A percentile compares a stretch with the other conserved stretches of the same genome.
These are phyloP conservation scores for Pinus tabuliformis DNA, from an alignment of 75 land plant species.

Conservation along the genomic window DNA sequence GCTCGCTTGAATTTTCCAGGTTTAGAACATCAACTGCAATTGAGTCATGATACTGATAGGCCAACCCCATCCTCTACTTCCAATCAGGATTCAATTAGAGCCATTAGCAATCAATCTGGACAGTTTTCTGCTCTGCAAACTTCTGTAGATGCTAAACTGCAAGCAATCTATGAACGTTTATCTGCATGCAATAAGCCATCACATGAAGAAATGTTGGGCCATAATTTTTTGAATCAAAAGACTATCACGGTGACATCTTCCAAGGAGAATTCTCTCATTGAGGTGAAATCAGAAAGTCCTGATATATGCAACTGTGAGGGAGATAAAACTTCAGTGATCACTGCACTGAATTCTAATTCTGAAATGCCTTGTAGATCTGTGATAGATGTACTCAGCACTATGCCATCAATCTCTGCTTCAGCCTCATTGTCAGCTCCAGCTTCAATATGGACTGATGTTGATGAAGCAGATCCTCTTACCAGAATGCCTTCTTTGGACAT, in stretches of 20 bases:
- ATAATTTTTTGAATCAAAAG: not conserved
- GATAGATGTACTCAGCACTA: not conserved
- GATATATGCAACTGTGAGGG: not conserved
- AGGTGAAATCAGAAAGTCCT: slow-evolving; percentile 3
- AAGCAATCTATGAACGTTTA: not conserved
- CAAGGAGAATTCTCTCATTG: not conserved
- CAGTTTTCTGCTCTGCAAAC: not conserved
- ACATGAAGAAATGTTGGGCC: not conserved
- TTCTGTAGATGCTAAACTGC: slow-evolving; percentile 7
- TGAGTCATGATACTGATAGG: not conserved
- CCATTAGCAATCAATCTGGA: not conserved
- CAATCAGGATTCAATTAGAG: not conserved
- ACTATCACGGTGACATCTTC: not conserved
- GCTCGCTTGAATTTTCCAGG: slow-evolving; percentile 60
- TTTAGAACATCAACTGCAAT: not conserved
- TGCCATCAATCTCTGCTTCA: not conserved
- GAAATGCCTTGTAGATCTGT: not conserved
- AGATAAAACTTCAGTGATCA: slow-evolving; percentile 4
- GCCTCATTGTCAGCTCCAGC: not conserved
- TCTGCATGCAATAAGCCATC: not conserved
- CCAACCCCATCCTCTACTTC: not conserved
- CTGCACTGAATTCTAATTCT: not conserved
- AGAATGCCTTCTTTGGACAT: slow-evolving; percentile 10
- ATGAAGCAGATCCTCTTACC: not conserved
- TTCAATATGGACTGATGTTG: not conserved